Evolutionary conservation across 2,329 filamentous ascomycete species (phyloP), one percentile per base, ranked within the genome.

Genomic region (Alternaria burnsii): DNA sequence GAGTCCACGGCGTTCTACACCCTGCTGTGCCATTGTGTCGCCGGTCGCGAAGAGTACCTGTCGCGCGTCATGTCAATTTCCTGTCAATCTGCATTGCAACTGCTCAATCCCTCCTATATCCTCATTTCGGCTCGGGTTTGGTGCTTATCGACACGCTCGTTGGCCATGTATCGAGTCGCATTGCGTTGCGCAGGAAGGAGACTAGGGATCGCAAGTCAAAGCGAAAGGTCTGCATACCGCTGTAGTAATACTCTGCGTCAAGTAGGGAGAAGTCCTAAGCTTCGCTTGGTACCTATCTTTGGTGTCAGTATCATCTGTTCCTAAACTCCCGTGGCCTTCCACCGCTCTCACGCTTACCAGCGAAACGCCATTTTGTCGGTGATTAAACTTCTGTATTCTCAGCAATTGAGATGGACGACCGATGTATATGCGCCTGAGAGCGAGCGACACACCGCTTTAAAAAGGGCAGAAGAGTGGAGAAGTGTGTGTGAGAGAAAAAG

Each of bases 211-310:
- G 56, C 43, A 28, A n/a, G 24, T 53, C n/a, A 18, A 36, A 18
- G 10, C 4, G 8, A 22, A 38, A 28, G 32, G 34, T 18, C 43
- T 34, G 46, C 68, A n/a, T 71, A 88, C 86, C 50, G 92, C 91
- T 40, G 94, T 97, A 58, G 93, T 97, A 71, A 97, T 82, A 77
- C 90, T 92, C 84, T 97, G 93, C 11, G 94, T 98, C 74, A 97
- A 87, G 71, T 98, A 84, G 61, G 94, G 94, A 75, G 91, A 88
- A 73, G 88, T 87, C 71, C 91, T 89, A 77, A 97, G 85, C 79
- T 88, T 91, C 75, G 88, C 85, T 81, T 96, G 93, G 83, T 98
- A 98, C 93, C 94, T 88, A 46, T 61, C n/a, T 30, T 34, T 34
- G n/a, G 14, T n/a, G 52, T 63, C 38, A 58, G 61, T 34, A 20